phyloP scores from a whole-genome alignment of 1,139 yeast species.

The Suhomyces chickasaworum region DNA sequence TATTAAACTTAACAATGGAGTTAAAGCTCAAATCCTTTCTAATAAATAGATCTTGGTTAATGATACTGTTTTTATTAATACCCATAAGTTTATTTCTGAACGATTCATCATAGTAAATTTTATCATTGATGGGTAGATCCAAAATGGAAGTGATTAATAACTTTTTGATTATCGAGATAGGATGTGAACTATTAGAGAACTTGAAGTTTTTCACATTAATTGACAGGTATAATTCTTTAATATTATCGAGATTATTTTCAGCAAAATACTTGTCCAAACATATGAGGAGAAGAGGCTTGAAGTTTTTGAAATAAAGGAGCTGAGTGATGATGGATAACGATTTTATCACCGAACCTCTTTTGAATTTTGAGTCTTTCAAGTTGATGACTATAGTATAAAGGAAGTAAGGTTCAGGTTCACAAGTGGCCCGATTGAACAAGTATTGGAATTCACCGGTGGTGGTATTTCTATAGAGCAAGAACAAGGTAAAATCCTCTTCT shows the following conservation, averaged over 20 bases:
- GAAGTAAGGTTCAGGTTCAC: constrained; percentile 49
- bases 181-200: constrained; percentile 30
- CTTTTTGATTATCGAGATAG: constrained; percentile 37
- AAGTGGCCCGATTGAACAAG: constrained; percentile 31
- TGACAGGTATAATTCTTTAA: constrained; percentile 36
- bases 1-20: constrained; percentile 37
- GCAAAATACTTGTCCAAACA: constrained; percentile 52
- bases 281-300: constrained; percentile 58
- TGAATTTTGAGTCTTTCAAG: constrained; percentile 44
- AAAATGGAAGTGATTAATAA: constrained; percentile 47
- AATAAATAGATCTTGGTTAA: constrained; percentile 39
- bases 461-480: constrained; percentile 48
- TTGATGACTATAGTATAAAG: constrained; percentile 61
- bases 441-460: constrained; percentile 47
- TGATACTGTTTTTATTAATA: constrained; percentile 32
- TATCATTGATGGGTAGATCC: constrained; percentile 50
- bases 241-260: constrained; percentile 23
- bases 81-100: constrained; percentile 44
- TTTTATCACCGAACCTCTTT: constrained; percentile 59
- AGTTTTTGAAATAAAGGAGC: constrained; percentile 54
- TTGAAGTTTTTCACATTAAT: constrained; percentile 39
- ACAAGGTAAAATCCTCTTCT: constrained; percentile 61
- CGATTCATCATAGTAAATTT: constrained; percentile 42
- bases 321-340: constrained; percentile 57
- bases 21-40: constrained; percentile 50